Conservation (phyloP, 169 alveolate species). For the Plasmodium fragile region DNA sequence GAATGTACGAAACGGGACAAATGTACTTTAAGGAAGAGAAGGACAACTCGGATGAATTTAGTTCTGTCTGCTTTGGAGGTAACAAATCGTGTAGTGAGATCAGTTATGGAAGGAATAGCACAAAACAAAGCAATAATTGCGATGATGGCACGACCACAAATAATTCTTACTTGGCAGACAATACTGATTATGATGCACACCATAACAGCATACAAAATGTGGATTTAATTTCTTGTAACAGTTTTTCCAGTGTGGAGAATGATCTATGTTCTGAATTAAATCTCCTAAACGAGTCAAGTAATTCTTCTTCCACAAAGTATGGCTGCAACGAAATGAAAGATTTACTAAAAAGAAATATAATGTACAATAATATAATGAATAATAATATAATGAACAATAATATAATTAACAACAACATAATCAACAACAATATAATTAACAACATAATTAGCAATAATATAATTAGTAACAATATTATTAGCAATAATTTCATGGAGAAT, state of each 20-base stretch:
- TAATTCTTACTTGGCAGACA: background rate
- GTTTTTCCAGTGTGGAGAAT: background rate
- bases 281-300: background rate
- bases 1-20: background rate
- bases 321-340: background rate
- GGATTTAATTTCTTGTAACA: background rate
- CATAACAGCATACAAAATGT: background rate
- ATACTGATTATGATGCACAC: background rate
- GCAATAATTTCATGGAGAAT: background rate
- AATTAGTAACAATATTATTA: constrained; percentile 9
- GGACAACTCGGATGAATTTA: background rate
- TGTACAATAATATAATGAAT: background rate
- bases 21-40: background rate
- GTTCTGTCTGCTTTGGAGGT: background rate
- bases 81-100: background rate
- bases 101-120: background rate
- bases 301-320: background rate
- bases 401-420: constrained; percentile 25
- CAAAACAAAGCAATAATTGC: background rate
- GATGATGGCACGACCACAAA: background rate
- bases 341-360: background rate
- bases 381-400: constrained; percentile 29
- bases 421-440: background rate
- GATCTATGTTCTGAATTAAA: background rate
- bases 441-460: constrained; percentile 1